Evolutionary conservation across 2,329 filamentous ascomycete genomes (phyloP), one percentile per base, ranked within the genome.

Genomic region (Nannizziopsis arthrosporioides): DNA sequence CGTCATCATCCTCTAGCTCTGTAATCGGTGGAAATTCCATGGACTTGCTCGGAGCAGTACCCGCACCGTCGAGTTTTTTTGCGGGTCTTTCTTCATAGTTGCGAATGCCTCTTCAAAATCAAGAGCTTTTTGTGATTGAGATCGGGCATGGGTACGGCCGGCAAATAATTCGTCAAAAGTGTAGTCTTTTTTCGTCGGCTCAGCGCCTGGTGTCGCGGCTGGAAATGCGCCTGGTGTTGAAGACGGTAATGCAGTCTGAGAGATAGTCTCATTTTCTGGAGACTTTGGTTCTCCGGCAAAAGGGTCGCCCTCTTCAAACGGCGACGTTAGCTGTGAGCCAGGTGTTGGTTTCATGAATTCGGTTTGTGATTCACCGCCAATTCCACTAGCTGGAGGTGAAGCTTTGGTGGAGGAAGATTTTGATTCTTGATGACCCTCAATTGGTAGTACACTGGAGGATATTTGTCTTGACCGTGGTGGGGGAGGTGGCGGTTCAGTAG

Each of bases 11-110:
- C 53, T 85, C 83, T 50, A 95, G 69, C 62, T 90, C 86, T n/a
- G 83, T 81, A 51, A 96, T 94, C 0, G 90, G 92, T 30, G 92
- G 92, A 61, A 96, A 96, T 62, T 96, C 92, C 17, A 79, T 75
- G 59, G 81, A 47, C 9, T 53, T 48, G 27, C 59, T 47, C 19
- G 54, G 56, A 15, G 57, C 47, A n/a, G 56, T 44, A 32, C 56
- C 56, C 31, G 61, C 64, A 48, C 60, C 61, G 9, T 58, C 27
- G 65, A 66, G 3, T 43, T 45, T 30, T 70, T 66, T 44, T 73
- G 74, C 5, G 44, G 15, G 19, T 48, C 46, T 30, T 68, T 51
- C 51, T 65, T 66, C 63, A 71, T 67, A 19, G 59, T 54, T 27
- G 69, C 68, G 55, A 72, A 71, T 12, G 69, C 69, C 51, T 69